These are phyloP conservation scores for Zalaria obscura DNA, from an alignment of 2,329 filamentous ascomycete species.

Conservation along the genomic window DNA sequence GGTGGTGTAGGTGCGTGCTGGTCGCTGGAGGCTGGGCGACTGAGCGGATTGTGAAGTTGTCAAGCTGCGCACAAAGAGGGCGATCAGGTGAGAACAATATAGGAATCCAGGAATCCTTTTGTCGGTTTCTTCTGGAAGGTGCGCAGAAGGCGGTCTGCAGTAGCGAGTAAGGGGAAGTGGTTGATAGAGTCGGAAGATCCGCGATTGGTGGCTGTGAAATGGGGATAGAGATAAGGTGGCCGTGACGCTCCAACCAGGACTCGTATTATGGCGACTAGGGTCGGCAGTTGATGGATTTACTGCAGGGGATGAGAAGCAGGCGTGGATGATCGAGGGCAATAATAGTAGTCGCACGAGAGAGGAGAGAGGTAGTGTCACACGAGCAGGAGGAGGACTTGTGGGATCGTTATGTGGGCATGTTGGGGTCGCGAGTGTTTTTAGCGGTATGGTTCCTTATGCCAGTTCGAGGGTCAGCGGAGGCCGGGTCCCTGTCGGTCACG, in stretches of 20 bases:
- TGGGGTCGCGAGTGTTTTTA: too few relatives aligned
- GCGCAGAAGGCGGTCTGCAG: not conserved
- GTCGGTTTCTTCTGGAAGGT: not conserved
- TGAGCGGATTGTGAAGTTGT: not conserved
- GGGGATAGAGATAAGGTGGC: not conserved
- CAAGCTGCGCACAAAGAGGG: not conserved
- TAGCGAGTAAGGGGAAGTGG: not conserved
- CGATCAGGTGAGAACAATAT: not conserved
- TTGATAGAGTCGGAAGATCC: not conserved
- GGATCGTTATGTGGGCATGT: too few relatives aligned
- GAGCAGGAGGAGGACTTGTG: too few relatives aligned
- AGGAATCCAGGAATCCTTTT: not conserved
- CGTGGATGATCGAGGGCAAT: not conserved
- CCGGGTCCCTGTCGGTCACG: too few relatives aligned
- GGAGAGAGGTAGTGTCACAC: too few relatives aligned
- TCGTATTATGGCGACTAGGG: not conserved
- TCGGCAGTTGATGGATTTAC: not conserved
- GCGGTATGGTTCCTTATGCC: too few relatives aligned
- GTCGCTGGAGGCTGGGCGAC: not conserved
- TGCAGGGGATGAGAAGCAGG: not conserved
- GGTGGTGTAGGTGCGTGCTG: not conserved
- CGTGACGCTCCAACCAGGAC: not conserved
- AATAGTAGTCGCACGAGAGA: too few relatives aligned
- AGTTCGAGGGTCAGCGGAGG: too few relatives aligned
- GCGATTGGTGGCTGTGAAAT: not conserved